A percentile compares a stretch with the other conserved stretches of the same genome.
Conservation (phyloP, 208 protist species). For the Polymyxa betae region DNA sequence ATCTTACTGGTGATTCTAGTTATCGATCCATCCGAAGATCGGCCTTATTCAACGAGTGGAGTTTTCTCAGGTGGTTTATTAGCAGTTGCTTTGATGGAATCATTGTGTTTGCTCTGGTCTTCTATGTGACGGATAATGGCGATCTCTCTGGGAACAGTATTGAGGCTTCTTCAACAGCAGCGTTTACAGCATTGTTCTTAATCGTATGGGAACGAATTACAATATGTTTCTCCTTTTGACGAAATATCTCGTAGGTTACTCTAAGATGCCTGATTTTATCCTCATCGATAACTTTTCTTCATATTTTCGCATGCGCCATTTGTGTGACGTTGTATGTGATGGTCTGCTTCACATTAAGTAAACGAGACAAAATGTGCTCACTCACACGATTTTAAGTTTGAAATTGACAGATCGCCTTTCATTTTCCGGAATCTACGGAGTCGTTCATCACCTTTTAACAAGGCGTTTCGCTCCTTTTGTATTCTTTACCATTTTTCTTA, state of each 20-base stretch:
- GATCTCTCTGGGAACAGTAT: background rate
- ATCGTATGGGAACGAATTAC: background rate
- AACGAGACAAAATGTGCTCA: background rate
- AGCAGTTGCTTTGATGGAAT: background rate
- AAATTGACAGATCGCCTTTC: background rate
- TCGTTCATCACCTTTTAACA: background rate
- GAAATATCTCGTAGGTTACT: background rate
- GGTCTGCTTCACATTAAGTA: background rate
- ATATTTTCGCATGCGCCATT: background rate
- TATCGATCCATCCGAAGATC: background rate
- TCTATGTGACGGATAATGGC: background rate
- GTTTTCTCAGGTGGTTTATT: background rate
- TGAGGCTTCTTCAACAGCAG: background rate
- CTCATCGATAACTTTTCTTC: background rate
- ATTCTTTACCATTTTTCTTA: background rate
- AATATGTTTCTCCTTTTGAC: background rate
- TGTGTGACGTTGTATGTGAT: background rate
- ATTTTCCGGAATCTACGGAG: background rate
- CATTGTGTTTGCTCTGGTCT: conserved; percentile 4
- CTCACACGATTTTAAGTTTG: background rate
- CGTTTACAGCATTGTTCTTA: conserved; percentile 36
- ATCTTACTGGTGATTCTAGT: background rate
- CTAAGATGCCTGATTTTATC: background rate
- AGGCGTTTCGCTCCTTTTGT: background rate
- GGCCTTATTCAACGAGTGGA: background rate